Evolutionary conservation across 371 early-diverging fungal genomes (phyloP), one percentile per base, ranked within the genome.

Genomic region (Apophysomyces ossiformis): DNA sequence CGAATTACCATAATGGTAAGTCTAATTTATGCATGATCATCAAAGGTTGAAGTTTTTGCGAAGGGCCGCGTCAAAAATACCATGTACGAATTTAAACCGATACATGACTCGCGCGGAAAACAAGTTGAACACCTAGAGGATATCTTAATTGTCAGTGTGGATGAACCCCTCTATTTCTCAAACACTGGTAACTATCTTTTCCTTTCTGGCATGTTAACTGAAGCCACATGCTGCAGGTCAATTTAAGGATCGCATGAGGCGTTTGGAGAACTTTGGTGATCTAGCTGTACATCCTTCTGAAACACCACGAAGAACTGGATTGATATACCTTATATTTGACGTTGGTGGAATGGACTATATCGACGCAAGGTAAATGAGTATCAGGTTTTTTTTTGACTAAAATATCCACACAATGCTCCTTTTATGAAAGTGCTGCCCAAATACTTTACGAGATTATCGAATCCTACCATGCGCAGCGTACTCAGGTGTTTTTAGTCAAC

Each of bases 131-230:
- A 89, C 18, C 79, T 95, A 21, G 89, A 92, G 64, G 95, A 93
- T 7, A 85, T 87, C 16, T 72, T 96, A 37, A 85, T 97, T 58
- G 89, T 96, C 54, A 84, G 90, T 44, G 84, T 96, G 9, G 93
- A 95, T 61, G 97, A 97, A 57, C 89, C 90, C 1, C 76, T 97
- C 37, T 93, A 90, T 70, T 97, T 97, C 85, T 95, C 95, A 57
- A 97, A 97, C 70, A 87, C 92, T 36, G 47, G 47, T 47, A n/a
- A n/a, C 15, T n/a, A 47, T 15, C 9, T 0, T 43, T 43, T 26
- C 32, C 32, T 26, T 26, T 26, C 32, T 26, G 32, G 3, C 32
- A 2, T 26, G 2, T 26, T 26, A 26, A 41, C 8, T 41, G 2
- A 13, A 41, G 8, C 86, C 88, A 4, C 85, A 88, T 65, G 47